phyloP scores from a whole-genome alignment of 169 alveolate species.

The Eimeria tenella region DNA sequence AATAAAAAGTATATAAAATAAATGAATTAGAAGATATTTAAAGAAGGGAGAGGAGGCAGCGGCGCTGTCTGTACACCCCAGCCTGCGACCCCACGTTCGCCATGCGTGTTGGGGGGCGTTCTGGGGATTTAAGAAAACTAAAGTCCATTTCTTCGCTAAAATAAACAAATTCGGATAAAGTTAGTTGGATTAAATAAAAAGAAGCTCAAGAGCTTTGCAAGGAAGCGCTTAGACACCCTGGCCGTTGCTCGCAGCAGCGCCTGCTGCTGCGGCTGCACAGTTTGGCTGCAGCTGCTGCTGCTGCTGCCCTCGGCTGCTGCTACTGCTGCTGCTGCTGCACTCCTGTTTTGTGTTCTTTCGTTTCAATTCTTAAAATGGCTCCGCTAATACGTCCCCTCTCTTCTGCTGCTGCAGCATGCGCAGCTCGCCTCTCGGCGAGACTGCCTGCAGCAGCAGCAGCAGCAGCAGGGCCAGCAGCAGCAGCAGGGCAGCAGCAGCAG shows the following conservation, averaged over 20 bases:
- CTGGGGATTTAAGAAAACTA: no score
- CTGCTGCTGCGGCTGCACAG: constrained; percentile 10
- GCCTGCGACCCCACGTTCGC: not conserved
- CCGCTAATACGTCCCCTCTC: not conserved
- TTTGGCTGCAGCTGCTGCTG: not conserved
- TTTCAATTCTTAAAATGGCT: not conserved
- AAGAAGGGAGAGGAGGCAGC: not conserved
- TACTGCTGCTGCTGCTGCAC: not conserved
- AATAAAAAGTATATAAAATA: not conserved
- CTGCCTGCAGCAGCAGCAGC: constrained; percentile 38
- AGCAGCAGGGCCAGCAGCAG: not conserved
- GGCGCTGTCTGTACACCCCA: not conserved
- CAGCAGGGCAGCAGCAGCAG: constrained; percentile 38
- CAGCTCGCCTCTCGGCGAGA: not conserved
- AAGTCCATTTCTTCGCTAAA: no score
- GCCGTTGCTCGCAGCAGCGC: not conserved
- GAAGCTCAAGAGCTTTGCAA: not conserved
- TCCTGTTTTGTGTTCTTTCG: not conserved
- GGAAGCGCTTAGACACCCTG: not conserved
- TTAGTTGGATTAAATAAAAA: not conserved
- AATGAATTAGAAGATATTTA: not conserved
- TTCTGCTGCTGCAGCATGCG: constrained; percentile 16
- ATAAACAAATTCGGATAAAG: no score
- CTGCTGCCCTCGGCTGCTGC: constrained; percentile 8
- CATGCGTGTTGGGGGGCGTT: no score